These are phyloP conservation scores for Pholiota molesta DNA, from an alignment of 768 basidiomycete species.

Conservation along the genomic window DNA sequence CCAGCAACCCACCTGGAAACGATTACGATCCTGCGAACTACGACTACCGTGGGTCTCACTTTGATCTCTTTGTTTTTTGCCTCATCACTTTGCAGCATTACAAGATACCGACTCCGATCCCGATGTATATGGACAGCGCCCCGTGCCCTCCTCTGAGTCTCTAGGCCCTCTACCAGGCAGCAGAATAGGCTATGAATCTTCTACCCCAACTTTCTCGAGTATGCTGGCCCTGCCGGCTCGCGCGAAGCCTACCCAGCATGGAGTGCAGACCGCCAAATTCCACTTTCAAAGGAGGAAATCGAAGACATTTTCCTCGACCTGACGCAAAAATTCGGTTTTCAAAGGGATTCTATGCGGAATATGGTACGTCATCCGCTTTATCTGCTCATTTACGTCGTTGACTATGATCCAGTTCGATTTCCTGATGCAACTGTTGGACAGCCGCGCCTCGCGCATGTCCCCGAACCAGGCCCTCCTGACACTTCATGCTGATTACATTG, in stretches of 20 bases:
- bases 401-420: conserved; percentile 80
- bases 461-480: conserved; percentile 95
- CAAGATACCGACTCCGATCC: conserved; percentile 87
- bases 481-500: conserved; percentile 98
- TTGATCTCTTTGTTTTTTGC: conserved; percentile 20
- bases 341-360: conserved; percentile 92
- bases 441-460: conserved; percentile 95
- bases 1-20: conserved; percentile 62
- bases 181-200: conserved; percentile 64
- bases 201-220: conserved; percentile 76
- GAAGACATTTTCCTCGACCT: conserved; percentile 98
- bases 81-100: conserved; percentile 48
- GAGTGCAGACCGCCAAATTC: conserved; percentile 89
- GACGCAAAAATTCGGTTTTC: conserved; percentile 98
- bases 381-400: conserved; percentile 1
- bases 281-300: conserved; percentile 98
- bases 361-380: conserved; percentile 57
- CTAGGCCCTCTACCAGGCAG: conserved; percentile 52
- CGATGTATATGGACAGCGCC: conserved; percentile 70
- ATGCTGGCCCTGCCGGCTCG: conserved; percentile 52
- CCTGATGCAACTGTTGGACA: conserved; percentile 96
- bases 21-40: conserved; percentile 76
- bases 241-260: conserved; percentile 95
- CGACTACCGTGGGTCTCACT: conserved; percentile 58
- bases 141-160: conserved; percentile 77